Conservation (phyloP, 148 eudicot genomes). For the Rhododendron mucronatum region DNA sequence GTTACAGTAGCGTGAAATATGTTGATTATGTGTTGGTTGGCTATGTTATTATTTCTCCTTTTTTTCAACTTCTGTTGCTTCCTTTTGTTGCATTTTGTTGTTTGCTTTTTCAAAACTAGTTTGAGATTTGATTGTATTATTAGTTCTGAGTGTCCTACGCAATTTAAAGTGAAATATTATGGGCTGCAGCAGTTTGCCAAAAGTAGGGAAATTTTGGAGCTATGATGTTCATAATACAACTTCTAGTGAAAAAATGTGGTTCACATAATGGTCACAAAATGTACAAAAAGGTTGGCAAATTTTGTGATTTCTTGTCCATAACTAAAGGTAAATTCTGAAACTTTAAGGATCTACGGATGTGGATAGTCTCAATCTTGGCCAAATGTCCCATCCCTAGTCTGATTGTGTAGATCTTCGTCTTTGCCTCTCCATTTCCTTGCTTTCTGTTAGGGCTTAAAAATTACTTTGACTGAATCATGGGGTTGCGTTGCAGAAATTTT, state of each 20-base stretch:
- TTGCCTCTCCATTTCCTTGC: not conserved
- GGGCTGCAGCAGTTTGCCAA: no score
- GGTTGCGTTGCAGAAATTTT: conserved; percentile 75
- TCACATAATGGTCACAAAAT: not conserved
- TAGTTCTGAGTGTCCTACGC: not conserved
- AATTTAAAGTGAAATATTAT: not conserved
- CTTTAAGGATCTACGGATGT: not conserved
- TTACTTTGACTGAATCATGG: conserved; percentile 2
- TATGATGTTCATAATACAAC: not conserved
- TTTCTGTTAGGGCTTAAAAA: not conserved
- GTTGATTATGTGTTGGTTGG: not conserved
- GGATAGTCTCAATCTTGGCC: not conserved
- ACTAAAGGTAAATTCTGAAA: not conserved
- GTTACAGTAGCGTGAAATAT: not conserved
- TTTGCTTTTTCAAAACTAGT: not conserved
- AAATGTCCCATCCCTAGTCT: not conserved
- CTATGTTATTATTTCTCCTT: not conserved
- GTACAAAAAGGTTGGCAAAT: not conserved
- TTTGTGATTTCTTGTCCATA: not conserved
- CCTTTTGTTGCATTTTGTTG: not conserved
- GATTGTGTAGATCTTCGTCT: not conserved
- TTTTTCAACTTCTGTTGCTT: not conserved
- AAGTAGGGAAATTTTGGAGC: no score
- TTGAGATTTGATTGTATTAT: not conserved
- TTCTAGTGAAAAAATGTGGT: not conserved